Evolutionary conservation across 2,329 filamentous ascomycete species (phyloP).

Genomic region (Botrytis sinoallii): DNA sequence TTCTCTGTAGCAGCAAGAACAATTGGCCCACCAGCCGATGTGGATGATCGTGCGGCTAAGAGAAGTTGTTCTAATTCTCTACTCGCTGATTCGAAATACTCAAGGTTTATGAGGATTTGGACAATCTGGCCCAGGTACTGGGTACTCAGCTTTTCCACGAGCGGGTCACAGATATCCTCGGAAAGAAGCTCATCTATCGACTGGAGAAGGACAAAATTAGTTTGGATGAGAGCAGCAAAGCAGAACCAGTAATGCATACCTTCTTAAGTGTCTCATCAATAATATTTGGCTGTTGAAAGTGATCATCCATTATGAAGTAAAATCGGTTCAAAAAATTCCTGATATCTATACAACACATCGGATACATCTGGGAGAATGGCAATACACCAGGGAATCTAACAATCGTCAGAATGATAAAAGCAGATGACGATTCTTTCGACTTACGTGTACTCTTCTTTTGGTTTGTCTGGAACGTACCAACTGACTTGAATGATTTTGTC

Average conservation of each 20-base stretch:
- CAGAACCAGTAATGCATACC: conserved; percentile 43
- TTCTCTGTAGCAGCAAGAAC: conserved; percentile 78
- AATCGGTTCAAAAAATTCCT: conserved; percentile 97
- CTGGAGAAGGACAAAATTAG: conserved; percentile 42
- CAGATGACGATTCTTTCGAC: neutral
- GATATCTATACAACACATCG: conserved; percentile 96
- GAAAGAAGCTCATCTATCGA: conserved; percentile 93
- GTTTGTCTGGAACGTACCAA: conserved; percentile 88
- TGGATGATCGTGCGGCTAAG: conserved; percentile 78
- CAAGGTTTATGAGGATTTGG: conserved; percentile 94
- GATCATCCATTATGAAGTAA: conserved; percentile 94
- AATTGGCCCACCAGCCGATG: conserved; percentile 75
- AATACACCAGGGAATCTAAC: conserved; percentile 86
- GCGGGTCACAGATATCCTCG: conserved; percentile 83
- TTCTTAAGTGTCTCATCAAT: conserved; percentile 89
- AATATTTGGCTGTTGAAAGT: conserved; percentile 84
- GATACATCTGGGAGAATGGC: conserved; percentile 99
- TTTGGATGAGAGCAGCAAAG: neutral
- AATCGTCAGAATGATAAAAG: conserved; percentile 5
- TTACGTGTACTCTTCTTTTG: conserved; percentile 69
- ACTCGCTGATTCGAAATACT: conserved; percentile 94
- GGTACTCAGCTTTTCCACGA: conserved; percentile 83
- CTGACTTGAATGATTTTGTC: conserved; percentile 94
- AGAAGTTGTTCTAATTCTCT: conserved; percentile 83
- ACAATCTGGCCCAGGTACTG: conserved; percentile 98